Percentiles rank a stretch among this genome's conserved stretches.
phyloP scores from a whole-genome alignment of 2,329 filamentous ascomycete species.

The Colletotrichum lupini region DNA sequence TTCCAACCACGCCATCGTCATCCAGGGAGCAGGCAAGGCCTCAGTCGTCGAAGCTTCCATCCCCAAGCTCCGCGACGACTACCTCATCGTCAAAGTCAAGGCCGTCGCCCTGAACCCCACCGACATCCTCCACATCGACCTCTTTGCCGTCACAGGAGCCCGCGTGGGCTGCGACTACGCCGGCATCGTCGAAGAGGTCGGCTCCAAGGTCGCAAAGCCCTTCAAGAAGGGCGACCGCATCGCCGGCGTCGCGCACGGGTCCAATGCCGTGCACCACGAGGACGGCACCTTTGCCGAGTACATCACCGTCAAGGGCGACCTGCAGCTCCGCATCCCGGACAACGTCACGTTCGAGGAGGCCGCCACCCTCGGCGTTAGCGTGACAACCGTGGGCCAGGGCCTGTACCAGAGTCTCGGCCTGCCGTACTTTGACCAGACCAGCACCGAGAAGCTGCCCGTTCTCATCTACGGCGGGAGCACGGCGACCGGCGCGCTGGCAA shows the following conservation, averaged over 20 bases:
- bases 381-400: background rate
- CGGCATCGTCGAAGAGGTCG: constrained; percentile 59
- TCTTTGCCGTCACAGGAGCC: background rate
- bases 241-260: constrained; percentile 44
- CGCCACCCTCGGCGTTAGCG: background rate
- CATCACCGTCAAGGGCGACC: constrained; percentile 49
- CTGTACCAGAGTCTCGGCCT: background rate
- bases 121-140: constrained; percentile 49
- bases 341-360: constrained; percentile 48
- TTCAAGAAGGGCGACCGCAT: constrained; percentile 61
- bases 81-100: constrained; percentile 43
- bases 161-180: constrained; percentile 36
- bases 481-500: background rate
- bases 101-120: constrained; percentile 47
- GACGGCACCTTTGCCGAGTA: constrained; percentile 55
- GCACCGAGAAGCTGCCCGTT: background rate
- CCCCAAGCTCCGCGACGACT: constrained; percentile 30
- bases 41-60: constrained; percentile 1
- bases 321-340: constrained; percentile 56
- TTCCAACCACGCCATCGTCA: constrained; percentile 4
- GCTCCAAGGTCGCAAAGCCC: constrained; percentile 51
- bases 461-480: background rate
- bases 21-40: constrained; percentile 12
- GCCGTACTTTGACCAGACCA: background rate
- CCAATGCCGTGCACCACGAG: constrained; percentile 39